Conservation (phyloP, 2,329 filamentous ascomycete genomes). For the Penicillium paneum region DNA sequence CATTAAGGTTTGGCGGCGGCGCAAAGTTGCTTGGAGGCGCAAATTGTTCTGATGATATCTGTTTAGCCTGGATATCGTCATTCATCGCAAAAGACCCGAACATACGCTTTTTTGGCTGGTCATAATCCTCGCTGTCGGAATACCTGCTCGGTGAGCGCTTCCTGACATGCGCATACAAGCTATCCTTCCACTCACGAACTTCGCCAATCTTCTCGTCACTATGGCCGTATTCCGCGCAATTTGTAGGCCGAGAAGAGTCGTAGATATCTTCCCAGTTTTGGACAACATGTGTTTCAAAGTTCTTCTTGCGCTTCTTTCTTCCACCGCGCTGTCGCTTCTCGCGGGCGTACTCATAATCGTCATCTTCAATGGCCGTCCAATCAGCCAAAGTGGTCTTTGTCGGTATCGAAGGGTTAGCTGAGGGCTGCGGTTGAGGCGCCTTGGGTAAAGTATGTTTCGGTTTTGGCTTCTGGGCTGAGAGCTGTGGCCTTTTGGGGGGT, state of each 20-base stretch:
- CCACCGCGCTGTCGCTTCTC: slow-evolving; percentile 73
- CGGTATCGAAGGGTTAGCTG: slow-evolving; percentile 33
- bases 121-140: slow-evolving; percentile 51
- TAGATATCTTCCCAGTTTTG: slow-evolving; percentile 91
- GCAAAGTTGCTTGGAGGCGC: slow-evolving; percentile 53
- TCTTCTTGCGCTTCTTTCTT: slow-evolving; percentile 74
- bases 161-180: slow-evolving; percentile 70
- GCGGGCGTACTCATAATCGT: slow-evolving; percentile 63
- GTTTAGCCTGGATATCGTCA: background rate
- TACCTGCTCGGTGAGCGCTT: slow-evolving; percentile 45
- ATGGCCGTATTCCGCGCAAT: slow-evolving; percentile 76
- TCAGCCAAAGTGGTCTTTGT: slow-evolving; percentile 71
- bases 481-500: slow-evolving; percentile 74
- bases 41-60: slow-evolving; percentile 42
- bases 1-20: slow-evolving; percentile 48
- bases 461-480: slow-evolving; percentile 59
- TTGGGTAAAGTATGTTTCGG: slow-evolving; percentile 61
- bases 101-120: slow-evolving; percentile 49
- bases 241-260: slow-evolving; percentile 77
- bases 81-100: background rate
- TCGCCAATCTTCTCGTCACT: slow-evolving; percentile 81
- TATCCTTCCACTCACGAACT: slow-evolving; percentile 78
- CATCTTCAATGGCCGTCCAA: slow-evolving; percentile 77
- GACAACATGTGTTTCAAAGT: slow-evolving; percentile 58
- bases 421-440: slow-evolving; percentile 31